Base-by-base conservation (phyloP, 352 stramenopile genomes). In the Globisporangium viniferum region DNA sequence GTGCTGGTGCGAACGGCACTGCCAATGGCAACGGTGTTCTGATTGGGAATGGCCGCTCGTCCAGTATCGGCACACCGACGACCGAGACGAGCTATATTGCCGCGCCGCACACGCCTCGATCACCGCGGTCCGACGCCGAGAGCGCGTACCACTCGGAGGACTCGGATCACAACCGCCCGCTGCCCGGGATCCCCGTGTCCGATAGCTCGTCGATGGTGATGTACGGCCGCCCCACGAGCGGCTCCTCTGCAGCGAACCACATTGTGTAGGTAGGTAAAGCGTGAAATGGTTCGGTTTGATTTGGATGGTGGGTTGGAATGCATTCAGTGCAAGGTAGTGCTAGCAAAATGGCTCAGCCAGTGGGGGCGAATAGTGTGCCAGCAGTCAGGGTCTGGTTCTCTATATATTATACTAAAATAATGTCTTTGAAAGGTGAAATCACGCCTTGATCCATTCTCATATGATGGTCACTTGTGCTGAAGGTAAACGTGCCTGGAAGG, bases 101-200 rank as follows among this genome's bases (percentile, higher is more conserved):
- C 1, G 85, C 80, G 35, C 85, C 85, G 5, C 68, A 80, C 59
- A 82, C 81, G 27, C 80, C 76, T 8, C 67, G 75, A 55, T 89
- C 82, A 44, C 80, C 78, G 35, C 78, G 82, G 15, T 93, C 84
- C 27, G 81, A 86, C 54, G 74, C 77, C 0, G 76, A 75, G 33
- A 91, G 81, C 56, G 83, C 81, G 35, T 91, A 91, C 63, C 79
- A 78, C 68, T 90, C 83, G 14, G 81, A 90, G 27, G 68, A 85
- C 24, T 84, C 68, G 6, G 79, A 88, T 24, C 18, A 51, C 18
- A 85, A 77, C 57, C 73, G 85, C 60, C 76, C 76, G 33, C 64
- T 83, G 15, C 56, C 73, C 1, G 79, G 72, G 3, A 75, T 85
- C 57, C 64, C 73, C 22, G 41, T 82, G 22, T 78, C 76, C 6